These are phyloP conservation scores for Gynochthodes officinalis DNA, from an alignment of 257 asterid genomes.

Conservation along the genomic window DNA sequence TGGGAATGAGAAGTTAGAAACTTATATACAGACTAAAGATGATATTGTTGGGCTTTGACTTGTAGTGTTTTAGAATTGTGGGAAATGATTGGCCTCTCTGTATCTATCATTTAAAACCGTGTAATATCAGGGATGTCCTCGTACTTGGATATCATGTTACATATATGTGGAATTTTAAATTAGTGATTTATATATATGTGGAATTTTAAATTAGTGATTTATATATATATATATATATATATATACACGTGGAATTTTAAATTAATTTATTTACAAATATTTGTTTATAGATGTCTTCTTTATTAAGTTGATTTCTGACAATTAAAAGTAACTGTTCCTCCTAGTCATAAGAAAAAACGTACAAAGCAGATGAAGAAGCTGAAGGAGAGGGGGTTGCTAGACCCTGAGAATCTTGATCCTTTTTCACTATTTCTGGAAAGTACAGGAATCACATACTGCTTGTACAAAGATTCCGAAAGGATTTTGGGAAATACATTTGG, in stretches of 20 bases:
- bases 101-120: neutral
- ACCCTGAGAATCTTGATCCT: constrained; percentile 75
- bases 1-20: neutral
- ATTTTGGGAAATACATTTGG: constrained; percentile 96
- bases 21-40: neutral
- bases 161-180: neutral
- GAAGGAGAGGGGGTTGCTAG: constrained; percentile 62
- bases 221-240: no score
- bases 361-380: constrained; percentile 77
- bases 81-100: neutral
- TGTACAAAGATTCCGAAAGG: constrained; percentile 86
- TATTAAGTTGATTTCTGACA: neutral
- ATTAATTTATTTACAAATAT: neutral
- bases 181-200: no score
- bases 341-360: constrained; percentile 78
- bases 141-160: neutral
- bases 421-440: constrained; percentile 74
- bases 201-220: no score
- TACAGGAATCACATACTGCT: constrained; percentile 71
- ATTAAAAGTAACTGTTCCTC: constrained; percentile 3
- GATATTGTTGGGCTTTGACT: neutral
- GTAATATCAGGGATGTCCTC: neutral
- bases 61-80: neutral
- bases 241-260: neutral
- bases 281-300: neutral